Evolutionary conservation across 352 stramenopile genomes (phyloP).

Genomic region (Phytophthora ohioensis): DNA sequence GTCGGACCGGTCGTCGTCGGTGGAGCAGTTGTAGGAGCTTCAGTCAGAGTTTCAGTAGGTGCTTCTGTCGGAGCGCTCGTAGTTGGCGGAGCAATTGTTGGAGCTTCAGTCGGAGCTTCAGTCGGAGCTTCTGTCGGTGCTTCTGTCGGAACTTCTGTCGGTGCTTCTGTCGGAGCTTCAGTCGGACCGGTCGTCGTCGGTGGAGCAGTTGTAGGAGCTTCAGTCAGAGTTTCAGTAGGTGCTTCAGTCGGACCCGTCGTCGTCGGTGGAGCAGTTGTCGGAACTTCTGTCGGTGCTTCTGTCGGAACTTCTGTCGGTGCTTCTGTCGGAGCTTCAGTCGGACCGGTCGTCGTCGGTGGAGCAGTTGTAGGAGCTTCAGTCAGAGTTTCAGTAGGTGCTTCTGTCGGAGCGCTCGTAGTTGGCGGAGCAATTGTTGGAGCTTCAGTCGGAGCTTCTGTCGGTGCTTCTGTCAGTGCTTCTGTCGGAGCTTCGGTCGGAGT

Average conservation of each 20-base stretch:
- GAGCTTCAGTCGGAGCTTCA: not conserved
- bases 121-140: not conserved
- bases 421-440: not conserved
- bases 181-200: not conserved
- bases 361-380: not conserved
- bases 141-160: not conserved
- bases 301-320: not conserved
- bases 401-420: not conserved
- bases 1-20: no score
- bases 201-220: not conserved
- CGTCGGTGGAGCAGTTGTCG: not conserved
- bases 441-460: not conserved
- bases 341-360: not conserved
- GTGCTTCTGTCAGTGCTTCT: not conserved
- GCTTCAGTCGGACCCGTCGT: no score
- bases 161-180: not conserved
- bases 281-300: not conserved
- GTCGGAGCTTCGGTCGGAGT: not conserved
- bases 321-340: not conserved
- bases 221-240: not conserved
- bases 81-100: not conserved
- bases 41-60: not conserved
- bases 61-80: not conserved
- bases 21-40: not conserved
- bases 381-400: not conserved